Conservation (phyloP, 768 basidiomycete genomes). For the Dacryopinax spathularia region DNA sequence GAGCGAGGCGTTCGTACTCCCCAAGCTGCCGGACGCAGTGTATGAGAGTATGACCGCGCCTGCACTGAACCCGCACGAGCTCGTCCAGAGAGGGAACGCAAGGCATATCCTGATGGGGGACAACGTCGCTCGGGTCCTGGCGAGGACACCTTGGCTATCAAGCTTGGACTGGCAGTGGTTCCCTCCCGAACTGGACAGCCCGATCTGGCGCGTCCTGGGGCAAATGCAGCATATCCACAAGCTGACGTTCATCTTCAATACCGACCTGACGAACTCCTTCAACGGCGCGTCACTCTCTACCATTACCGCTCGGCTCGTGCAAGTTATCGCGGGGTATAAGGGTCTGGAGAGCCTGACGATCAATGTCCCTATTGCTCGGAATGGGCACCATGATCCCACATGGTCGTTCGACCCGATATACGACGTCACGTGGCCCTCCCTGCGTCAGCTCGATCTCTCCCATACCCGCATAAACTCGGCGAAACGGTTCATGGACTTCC, state of each 20-base stretch:
- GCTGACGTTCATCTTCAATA: background rate
- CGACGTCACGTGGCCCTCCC: background rate
- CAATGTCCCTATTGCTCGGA: background rate
- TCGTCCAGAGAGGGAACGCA: background rate
- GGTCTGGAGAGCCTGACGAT: background rate
- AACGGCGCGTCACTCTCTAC: background rate
- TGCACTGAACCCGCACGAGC: background rate
- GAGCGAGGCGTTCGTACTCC: background rate
- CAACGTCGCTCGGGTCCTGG: background rate
- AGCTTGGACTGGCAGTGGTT: background rate
- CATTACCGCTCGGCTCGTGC: background rate
- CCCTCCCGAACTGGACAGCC: background rate
- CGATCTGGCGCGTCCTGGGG: background rate
- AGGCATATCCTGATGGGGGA: background rate
- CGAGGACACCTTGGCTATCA: background rate
- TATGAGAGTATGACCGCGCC: background rate
- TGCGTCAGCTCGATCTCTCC: background rate
- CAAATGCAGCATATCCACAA: background rate
- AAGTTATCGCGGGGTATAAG: background rate
- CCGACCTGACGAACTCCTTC: background rate
- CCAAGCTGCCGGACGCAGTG: background rate
- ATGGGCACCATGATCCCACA: background rate
- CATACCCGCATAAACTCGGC: background rate
- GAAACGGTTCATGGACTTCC: background rate
- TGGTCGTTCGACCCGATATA: background rate